Conservation (phyloP, 805 yeast species). For the Candida patagonica region DNA sequence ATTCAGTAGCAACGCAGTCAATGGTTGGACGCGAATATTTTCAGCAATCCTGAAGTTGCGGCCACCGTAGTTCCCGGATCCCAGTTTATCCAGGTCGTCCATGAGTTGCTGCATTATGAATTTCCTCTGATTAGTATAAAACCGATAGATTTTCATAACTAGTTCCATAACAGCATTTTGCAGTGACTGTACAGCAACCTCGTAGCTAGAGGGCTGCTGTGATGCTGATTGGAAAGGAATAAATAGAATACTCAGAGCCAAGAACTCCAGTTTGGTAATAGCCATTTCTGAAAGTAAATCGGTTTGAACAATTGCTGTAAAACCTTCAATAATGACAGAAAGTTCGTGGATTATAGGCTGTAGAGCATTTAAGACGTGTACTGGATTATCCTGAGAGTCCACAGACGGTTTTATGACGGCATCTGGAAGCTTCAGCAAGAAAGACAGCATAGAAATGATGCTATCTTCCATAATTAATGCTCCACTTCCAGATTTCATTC, state of each 20-base stretch:
- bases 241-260: slow-evolving; percentile 36
- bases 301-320: not conserved
- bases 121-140: slow-evolving; percentile 39
- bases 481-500: not conserved
- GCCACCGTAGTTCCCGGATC: slow-evolving; percentile 36
- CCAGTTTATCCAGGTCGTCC: slow-evolving; percentile 40
- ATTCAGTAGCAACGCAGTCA: slow-evolving; percentile 38
- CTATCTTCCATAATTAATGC: not conserved
- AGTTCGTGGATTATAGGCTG: not conserved
- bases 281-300: slow-evolving; percentile 33
- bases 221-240: slow-evolving; percentile 23
- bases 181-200: slow-evolving; percentile 23
- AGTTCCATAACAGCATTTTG: slow-evolving; percentile 21
- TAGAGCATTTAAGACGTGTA: not conserved
- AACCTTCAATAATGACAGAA: not conserved
- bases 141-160: slow-evolving; percentile 21
- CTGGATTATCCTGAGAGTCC: not conserved
- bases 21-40: slow-evolving; percentile 42
- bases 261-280: slow-evolving; percentile 51
- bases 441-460: not conserved
- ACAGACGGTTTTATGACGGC: not conserved
- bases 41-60: slow-evolving; percentile 36
- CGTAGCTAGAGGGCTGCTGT: slow-evolving; percentile 21
- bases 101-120: slow-evolving; percentile 56
- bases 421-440: not conserved